Percentiles rank a stretch among this genome's conserved stretches.
These are phyloP conservation scores for Pseudogymnoascus sp. DNA, from an alignment of 2,329 filamentous ascomycete species.

Conservation along the genomic window DNA sequence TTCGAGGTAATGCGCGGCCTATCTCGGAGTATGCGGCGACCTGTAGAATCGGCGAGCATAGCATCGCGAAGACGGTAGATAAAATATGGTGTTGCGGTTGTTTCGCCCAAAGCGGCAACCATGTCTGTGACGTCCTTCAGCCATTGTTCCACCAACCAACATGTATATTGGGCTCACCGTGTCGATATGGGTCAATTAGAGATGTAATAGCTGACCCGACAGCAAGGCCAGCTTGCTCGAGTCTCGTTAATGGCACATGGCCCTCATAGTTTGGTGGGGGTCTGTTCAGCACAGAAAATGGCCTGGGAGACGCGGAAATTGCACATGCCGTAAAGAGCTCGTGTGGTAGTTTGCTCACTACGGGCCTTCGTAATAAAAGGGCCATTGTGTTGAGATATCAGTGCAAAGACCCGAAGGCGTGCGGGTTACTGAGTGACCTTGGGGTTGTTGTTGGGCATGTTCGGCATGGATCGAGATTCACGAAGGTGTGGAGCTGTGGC, in stretches of 20 bases:
- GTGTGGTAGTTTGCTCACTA: conserved; percentile 17
- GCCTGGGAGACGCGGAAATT: conserved; percentile 25
- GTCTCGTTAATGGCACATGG: conserved; percentile 75
- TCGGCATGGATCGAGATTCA: conserved; percentile 3
- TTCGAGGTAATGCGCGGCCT: conserved; percentile 78
- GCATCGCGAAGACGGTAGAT: conserved; percentile 82
- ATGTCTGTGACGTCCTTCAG: conserved; percentile 53
- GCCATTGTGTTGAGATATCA: conserved; percentile 17
- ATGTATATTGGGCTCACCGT: conserved; percentile 38
- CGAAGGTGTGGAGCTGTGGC: conserved; percentile 5
- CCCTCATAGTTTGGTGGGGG: conserved; percentile 82
- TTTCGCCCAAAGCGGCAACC: conserved; percentile 88
- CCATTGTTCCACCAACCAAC: conserved; percentile 9
- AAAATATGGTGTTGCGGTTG: conserved; percentile 90
- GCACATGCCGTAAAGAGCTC: conserved; percentile 21
- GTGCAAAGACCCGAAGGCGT: neutral
- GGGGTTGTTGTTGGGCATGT: neutral
- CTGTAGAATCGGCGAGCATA: conserved; percentile 78
- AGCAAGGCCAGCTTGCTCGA: conserved; percentile 67
- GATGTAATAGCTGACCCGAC: conserved; percentile 55
- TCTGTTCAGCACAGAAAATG: conserved; percentile 76
- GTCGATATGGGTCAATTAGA: conserved; percentile 60
- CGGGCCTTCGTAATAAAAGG: conserved; percentile 17
- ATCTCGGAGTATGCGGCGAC: conserved; percentile 82
- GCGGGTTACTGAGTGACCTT: neutral